Conservation (phyloP, 1,139 yeast species). For the Zygosaccharomyces sapae region DNA sequence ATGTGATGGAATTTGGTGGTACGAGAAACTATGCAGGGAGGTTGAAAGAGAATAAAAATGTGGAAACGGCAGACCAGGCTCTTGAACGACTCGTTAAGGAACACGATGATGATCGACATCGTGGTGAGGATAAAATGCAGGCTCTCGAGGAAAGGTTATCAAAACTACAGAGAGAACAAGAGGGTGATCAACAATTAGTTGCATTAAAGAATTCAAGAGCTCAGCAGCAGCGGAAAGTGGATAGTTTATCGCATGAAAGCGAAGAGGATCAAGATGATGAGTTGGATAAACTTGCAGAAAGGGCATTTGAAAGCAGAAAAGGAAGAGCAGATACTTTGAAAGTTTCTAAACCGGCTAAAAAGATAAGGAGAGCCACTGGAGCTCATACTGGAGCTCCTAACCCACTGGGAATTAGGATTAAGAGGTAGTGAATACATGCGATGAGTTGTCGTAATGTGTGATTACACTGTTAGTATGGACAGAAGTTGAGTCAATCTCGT, state of each 20-base stretch:
- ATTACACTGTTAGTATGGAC: neutral
- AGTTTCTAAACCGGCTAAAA: neutral
- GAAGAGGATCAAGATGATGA: slow-evolving; percentile 9
- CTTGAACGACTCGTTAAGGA: slow-evolving; percentile 65
- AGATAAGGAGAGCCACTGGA: neutral
- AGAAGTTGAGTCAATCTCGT: neutral
- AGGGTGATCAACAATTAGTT: slow-evolving; percentile 60
- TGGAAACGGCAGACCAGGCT: slow-evolving; percentile 70
- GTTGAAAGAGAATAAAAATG: slow-evolving; percentile 32
- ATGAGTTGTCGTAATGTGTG: slow-evolving; percentile 1
- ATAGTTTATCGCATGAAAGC: neutral
- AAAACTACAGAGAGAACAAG: slow-evolving; percentile 68
- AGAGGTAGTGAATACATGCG: neutral
- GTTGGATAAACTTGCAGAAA: slow-evolving; percentile 15
- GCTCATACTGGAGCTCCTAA: neutral
- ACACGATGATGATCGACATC: slow-evolving; percentile 49
- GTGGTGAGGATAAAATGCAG: slow-evolving; percentile 48
- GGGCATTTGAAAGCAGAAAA: slow-evolving; percentile 7
- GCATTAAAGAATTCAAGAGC: slow-evolving; percentile 27
- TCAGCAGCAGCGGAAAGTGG: slow-evolving; percentile 14
- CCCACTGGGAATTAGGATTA: slow-evolving; percentile 2
- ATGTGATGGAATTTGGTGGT: slow-evolving; percentile 75
- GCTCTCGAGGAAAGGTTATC: slow-evolving; percentile 61
- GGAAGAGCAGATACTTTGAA: neutral
- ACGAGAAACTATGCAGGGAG: slow-evolving; percentile 64